These are phyloP conservation scores for Mycena latifolia DNA, from an alignment of 768 basidiomycete species.

Conservation along the genomic window DNA sequence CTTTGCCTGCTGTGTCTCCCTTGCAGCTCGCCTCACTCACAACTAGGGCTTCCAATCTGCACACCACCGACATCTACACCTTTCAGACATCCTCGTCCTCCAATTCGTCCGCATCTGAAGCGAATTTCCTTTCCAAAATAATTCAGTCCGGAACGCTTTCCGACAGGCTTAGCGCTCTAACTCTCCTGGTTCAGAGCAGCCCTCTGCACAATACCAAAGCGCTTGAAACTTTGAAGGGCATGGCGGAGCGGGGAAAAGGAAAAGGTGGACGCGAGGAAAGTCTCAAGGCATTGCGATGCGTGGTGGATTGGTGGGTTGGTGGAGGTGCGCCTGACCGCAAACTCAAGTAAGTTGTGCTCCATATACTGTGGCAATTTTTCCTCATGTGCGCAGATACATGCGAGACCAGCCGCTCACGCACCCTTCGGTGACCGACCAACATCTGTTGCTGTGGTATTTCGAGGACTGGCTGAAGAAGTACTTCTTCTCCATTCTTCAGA, in stretches of 20 bases:
- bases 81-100: slow-evolving; percentile 67
- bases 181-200: slow-evolving; percentile 88
- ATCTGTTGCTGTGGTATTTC: slow-evolving; percentile 88
- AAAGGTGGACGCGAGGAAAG: slow-evolving; percentile 95
- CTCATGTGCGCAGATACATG: slow-evolving; percentile 75
- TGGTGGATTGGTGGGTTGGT: slow-evolving; percentile 98
- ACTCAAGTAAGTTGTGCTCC: slow-evolving; percentile 70
- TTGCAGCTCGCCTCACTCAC: slow-evolving; percentile 60
- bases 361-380: slow-evolving; percentile 1
- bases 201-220: slow-evolving; percentile 90
- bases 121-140: slow-evolving; percentile 86
- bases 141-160: slow-evolving; percentile 91
- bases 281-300: slow-evolving; percentile 88
- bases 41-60: slow-evolving; percentile 56
- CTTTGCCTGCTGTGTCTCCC: slow-evolving; percentile 51
- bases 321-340: slow-evolving; percentile 92
- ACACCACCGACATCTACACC: slow-evolving; percentile 52
- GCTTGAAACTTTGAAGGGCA: slow-evolving; percentile 76
- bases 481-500: slow-evolving; percentile 92
- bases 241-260: slow-evolving; percentile 83
- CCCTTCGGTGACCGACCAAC: slow-evolving; percentile 73
- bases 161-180: slow-evolving; percentile 91
- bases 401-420: slow-evolving; percentile 86
- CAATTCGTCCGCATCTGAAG: slow-evolving; percentile 79
- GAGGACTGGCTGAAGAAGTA: slow-evolving; percentile 99